Evolutionary conservation across 2,329 filamentous ascomycete species (phyloP), one percentile per base, ranked within the genome.

Genomic region (Thielaviopsis cerberus): DNA sequence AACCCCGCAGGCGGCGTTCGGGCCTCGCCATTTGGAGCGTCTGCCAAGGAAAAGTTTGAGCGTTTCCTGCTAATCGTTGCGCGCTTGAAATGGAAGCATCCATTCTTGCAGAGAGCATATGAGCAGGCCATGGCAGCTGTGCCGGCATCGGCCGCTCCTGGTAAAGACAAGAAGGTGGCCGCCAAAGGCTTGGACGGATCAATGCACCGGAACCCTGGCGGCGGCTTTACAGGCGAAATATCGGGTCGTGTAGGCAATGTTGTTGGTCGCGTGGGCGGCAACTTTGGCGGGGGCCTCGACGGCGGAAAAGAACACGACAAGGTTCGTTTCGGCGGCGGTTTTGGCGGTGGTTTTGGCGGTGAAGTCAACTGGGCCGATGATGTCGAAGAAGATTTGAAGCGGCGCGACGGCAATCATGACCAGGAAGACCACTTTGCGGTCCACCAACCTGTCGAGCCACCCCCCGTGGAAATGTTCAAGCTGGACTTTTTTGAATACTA

Each of bases 401-500:
- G 41, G 41, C n/a, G n/a, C 17, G 7, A 48, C 5, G 20, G 41
- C n/a, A 48, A 22, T 10, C 15, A n/a, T 7, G n/a, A 48, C 41
- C 1, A 48, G 22, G 66, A 67, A 24, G 65, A 67, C 11, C 58
- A 64, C n/a, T 63, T 59, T 1, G 60, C 62, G 25, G 37, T 51
- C n/a, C 26, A 48, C n/a, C 55, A 52, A 1, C 53, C 27, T 3
- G 61, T 58, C 4, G 75, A 78, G 62, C 77, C 77, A 0, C 80
- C 83, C 67, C 74, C 79, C 1, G 30, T 53, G 0, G 51, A 58
- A 17, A 86, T 86, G 74, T 88, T 88, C 72, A 87, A 88, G 67
- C 75, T 88, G 7, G 85, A 88, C 65, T 88, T 88, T 62, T 82
- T 85, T 68, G 85, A 88, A 65, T 88, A 83, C 67, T 88, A 88